Percentiles rank a stretch among this genome's conserved stretches.
Evolutionary conservation across 768 basidiomycete genomes (phyloP).

Genomic region (Tulasnella sp.): DNA sequence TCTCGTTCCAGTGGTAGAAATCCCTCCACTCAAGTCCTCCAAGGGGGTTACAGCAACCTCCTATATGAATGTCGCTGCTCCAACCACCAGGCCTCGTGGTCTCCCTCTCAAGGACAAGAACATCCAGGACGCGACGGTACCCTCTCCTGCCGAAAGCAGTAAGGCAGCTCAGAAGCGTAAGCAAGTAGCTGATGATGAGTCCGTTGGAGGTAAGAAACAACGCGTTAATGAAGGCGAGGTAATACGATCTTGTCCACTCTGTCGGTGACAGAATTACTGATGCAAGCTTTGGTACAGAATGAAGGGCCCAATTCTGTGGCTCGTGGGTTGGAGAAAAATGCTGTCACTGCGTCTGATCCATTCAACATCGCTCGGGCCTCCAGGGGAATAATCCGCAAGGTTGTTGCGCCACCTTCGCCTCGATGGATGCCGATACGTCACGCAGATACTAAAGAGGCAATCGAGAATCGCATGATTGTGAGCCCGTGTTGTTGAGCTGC

Average conservation of each 20-base stretch:
- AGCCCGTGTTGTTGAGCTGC: not conserved
- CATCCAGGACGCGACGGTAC: not conserved
- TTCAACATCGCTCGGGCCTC: too few relatives aligned
- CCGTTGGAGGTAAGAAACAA: not conserved
- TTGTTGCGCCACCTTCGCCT: slow-evolving; percentile 36
- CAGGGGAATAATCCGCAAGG: slow-evolving; percentile 21
- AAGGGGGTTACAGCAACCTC: not conserved
- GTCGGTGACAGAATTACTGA: too few relatives aligned
- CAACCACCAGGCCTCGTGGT: not conserved
- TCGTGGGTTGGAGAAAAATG: too few relatives aligned
- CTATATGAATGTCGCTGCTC: not conserved
- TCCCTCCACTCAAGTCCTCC: not conserved
- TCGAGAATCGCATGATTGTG: slow-evolving; percentile 43
- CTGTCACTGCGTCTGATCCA: too few relatives aligned
- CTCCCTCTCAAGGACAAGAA: slow-evolving; percentile 7
- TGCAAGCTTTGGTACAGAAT: too few relatives aligned
- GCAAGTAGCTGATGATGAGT: not conserved
- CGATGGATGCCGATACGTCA: slow-evolving; percentile 45
- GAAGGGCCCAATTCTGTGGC: too few relatives aligned
- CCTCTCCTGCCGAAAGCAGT: not conserved
- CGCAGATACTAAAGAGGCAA: slow-evolving; percentile 36
- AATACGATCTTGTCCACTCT: too few relatives aligned
- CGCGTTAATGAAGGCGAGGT: not conserved
- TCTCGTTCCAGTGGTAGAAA: slow-evolving; percentile 52
- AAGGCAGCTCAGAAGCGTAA: not conserved